Evolutionary conservation across 345 rosid genomes (phyloP), one percentile per base, ranked within the genome.

Genomic region (Geranium brycei): DNA sequence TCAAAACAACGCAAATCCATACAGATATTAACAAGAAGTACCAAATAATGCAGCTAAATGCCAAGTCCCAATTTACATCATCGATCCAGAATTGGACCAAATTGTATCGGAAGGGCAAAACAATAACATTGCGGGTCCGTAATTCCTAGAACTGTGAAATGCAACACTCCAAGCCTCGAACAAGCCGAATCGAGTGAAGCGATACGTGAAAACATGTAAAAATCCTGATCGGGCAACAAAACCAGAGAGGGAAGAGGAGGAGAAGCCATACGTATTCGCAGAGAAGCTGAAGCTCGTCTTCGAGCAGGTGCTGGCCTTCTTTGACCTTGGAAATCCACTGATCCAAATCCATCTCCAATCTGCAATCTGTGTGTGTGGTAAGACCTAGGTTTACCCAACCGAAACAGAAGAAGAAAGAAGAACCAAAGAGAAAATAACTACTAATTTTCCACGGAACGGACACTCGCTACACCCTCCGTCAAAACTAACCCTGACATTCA

Each of bases 241-340:
- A 23, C 17, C 19, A 51, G 18, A 14, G 19, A 35, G 56, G 19
- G 13, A 23, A 35, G 56, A 65, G 2, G 61, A 47, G 55, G 57
- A 72, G 64, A 35, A 57, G 63, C 58, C 64, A 17, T 75, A 95
- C 99, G 68, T 82, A 91, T 88, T 95, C 99, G 80, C 99, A 95
- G 64, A 95, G 96, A 61, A 88, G 96, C 76, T 95, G 97, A 57
- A 95, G 97, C 76, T 95, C 99, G 83, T 91, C 91, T 67, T 95
- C 96, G 66, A 85, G 71, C 15, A 95, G 95, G 68, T 91, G 95
- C 66, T 91, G 91, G 61, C 95, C 97, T 68, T 88, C 99, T 79
- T 95, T 91, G 51, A 91, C 97, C 83, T 91, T 95, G 1, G 84
- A 73, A 59, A 95, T 91, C 99, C 99, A 95, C 74, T 87, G 91